Evolutionary conservation across 495 filamentous ascomycete species (phyloP).

Genomic region (Jackrogersella multiformis): DNA sequence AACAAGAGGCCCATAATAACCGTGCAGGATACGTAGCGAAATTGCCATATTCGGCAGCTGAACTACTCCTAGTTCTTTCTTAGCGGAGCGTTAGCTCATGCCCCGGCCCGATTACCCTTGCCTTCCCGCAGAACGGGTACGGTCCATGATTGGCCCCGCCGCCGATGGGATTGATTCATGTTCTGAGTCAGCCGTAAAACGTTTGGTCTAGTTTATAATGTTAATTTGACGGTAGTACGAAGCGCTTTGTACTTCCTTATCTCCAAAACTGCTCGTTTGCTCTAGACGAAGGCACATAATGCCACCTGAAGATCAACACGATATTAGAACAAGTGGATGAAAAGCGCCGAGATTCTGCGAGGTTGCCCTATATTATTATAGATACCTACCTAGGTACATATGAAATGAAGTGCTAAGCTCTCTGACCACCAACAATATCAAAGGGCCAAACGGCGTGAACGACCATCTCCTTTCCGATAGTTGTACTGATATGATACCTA

Average conservation of each 20-base stretch:
- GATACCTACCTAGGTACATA: too few species aligned
- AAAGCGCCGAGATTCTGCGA: too few species aligned
- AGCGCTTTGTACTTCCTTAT: not conserved
- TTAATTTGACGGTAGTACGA: not conserved
- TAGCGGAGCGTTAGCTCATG: not conserved
- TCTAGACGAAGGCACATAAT: not conserved
- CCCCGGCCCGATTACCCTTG: not conserved
- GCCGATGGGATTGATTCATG: not conserved
- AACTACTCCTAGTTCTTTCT: not conserved
- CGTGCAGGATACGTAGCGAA: slow-evolving; percentile 8
- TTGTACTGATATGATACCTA: too few species aligned
- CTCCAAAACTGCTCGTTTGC: not conserved
- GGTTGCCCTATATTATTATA: too few species aligned
- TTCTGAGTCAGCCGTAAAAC: not conserved
- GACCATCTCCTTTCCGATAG: too few species aligned
- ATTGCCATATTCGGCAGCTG: slow-evolving; percentile 4
- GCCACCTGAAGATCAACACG: too few species aligned
- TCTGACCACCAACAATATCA: too few species aligned
- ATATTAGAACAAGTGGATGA: too few species aligned
- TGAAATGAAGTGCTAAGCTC: too few species aligned
- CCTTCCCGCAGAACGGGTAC: not conserved
- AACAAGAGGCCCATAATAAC: not conserved
- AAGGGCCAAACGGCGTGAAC: too few species aligned
- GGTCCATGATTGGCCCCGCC: slow-evolving; percentile 10
- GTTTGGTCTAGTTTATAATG: not conserved